Base-by-base conservation (phyloP, 805 yeast species). In the Lipomyces orientalis region DNA sequence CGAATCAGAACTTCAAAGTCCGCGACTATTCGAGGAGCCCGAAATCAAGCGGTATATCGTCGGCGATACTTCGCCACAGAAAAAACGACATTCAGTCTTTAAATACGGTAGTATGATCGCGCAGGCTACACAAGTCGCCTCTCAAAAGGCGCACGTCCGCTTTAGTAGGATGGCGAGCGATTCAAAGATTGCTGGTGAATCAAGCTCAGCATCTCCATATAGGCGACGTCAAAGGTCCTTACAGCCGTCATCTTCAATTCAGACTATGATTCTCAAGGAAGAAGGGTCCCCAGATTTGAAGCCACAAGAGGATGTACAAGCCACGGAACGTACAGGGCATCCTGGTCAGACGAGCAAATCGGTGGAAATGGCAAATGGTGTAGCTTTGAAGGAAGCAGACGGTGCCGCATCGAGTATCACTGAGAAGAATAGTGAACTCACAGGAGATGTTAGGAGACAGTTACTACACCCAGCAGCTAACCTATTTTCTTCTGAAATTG, bases 1-100 rank as follows among this genome's bases (percentile, higher is more conserved):
- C 16, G 72, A 69, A 16, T 51, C 61, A 10, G 72, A 69, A 46
- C 64, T 67, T 4, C 59, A 54, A 14, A 58, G 72, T n/a, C 67
- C 72, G 5, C 31, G 70, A 10, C 52, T 69, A 29, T 33, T 46
- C 14, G 72, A 69, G 12, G 69, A 65, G 29, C 70, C 70, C 4
- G 72, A 62, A 16, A 29, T 69, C 34, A 55, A 55, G 55, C 64
- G 62, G 14, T 68, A 39, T 39, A 63, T 68, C 39, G 66, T 67
- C 7, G 25, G 61, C 33, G 67, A 68, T n/a, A 49, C 57, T 10
- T 68, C 71, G 8, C 69, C 71, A 14, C 59, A 46, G 19, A 68
- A 68, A 55, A 68, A 68, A 22, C 64, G 71, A 9, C 54, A 46
- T 39, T 68, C 71, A 12, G n/a, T 68, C 4, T 51, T 68, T 33